Percentiles rank a stretch among this genome's conserved stretches.
Evolutionary conservation across 768 basidiomycete genomes (phyloP).

Genomic region (Agaricus blazei): DNA sequence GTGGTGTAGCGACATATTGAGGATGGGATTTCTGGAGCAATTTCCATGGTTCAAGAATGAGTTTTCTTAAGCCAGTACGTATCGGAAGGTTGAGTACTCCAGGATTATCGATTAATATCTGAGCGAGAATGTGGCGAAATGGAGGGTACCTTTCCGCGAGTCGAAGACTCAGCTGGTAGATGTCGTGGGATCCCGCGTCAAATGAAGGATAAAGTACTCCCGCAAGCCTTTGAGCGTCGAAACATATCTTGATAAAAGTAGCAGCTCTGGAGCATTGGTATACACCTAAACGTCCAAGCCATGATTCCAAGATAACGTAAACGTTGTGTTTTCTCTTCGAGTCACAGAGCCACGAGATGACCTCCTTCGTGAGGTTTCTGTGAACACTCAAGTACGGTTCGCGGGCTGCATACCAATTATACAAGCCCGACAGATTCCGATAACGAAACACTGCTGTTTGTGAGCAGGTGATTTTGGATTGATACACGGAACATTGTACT

Average conservation of each 20-base stretch:
- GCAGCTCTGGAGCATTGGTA: neutral
- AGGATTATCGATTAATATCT: slow-evolving; percentile 14
- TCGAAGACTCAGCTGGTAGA: slow-evolving; percentile 11
- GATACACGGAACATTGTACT: too few relatives aligned
- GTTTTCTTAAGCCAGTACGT: slow-evolving; percentile 15
- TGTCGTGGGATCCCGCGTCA: slow-evolving; percentile 5
- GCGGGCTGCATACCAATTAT: neutral
- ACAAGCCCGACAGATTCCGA: neutral
- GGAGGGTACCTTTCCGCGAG: slow-evolving; percentile 15
- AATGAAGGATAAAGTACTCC: too few relatives aligned
- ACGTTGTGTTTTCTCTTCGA: neutral
- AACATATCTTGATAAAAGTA: neutral
- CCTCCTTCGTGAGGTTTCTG: neutral
- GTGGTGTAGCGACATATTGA: neutral
- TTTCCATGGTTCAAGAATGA: slow-evolving; percentile 18
- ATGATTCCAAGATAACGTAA: neutral
- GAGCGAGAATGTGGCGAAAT: slow-evolving; percentile 13
- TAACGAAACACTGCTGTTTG: neutral
- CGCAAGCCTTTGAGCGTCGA: neutral
- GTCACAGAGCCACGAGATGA: neutral
- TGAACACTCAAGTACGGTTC: neutral
- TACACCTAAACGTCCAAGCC: neutral
- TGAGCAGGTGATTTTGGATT: neutral
- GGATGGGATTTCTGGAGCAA: slow-evolving; percentile 9
- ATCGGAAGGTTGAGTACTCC: slow-evolving; percentile 15